Base-by-base conservation (phyloP, 148 eudicot species). In the Silene latifolia region DNA sequence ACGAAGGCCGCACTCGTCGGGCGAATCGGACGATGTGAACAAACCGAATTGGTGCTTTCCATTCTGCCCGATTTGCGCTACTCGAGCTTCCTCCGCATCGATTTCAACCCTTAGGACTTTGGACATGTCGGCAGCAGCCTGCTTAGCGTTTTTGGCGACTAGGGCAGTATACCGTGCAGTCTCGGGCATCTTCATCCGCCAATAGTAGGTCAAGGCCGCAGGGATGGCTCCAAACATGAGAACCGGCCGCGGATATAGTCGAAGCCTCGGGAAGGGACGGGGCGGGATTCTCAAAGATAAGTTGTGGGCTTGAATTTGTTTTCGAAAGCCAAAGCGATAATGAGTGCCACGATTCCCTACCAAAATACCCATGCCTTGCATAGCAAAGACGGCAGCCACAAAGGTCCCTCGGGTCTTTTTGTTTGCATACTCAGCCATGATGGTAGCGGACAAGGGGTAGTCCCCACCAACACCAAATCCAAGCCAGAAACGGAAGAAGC, bases 341-440 rank as follows among this genome's bases (percentile, higher is more conserved):
- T 78, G 0, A 88, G 73, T 0, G 89, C 84, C 7, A 88, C 80
- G n/a, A 90, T 62, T 24, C 96, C 96, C 82, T 0, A 83, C 75
- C 24, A 90, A 62, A 54, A 88, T 87, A 1, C 96, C 96, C 17
- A 87, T 74, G 8, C 96, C 90, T 63, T 90, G 95, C 96, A 90
- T 90, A 9, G 96, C 90, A 57, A 88, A 90, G 0, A 90, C 96
- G 0, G 95, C 91, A 0, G 91, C 91, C 4, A 90, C 86, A 23
- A 90, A 90, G 0, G 85, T 74, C 3, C 91, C 91, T 54, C 95
- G 84, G 0, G 90, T 89, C 83, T 83, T 89, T 57, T 87, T 89
- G 58, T 89, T 89, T 1, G 95, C 88, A 21, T 90, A 90, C 76
- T 90, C 95, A 0, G 95, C 81, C 95, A 90, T 90, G 58, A 90